These are phyloP conservation scores for Fusarium napiforme DNA, from an alignment of 2,329 filamentous ascomycete genomes.

Conservation along the genomic window DNA sequence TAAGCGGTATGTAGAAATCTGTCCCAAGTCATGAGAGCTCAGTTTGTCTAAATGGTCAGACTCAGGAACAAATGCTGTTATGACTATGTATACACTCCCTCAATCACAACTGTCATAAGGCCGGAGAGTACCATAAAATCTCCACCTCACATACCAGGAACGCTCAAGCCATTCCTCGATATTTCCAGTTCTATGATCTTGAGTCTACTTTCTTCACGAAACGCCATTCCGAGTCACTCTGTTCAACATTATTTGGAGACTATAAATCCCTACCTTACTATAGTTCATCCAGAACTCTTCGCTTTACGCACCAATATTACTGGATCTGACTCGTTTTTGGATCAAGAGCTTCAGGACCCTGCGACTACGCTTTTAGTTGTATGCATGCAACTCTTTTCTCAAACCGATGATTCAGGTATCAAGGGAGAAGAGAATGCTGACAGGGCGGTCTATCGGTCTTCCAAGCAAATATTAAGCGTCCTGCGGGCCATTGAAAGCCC, in stretches of 20 bases:
- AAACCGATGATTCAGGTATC: constrained; percentile 47
- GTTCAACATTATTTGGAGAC: constrained; percentile 52
- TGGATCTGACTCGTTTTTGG: constrained; percentile 1
- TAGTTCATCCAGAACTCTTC: constrained; percentile 54
- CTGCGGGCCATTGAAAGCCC: constrained; percentile 49
- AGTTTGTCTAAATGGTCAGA: constrained; percentile 4
- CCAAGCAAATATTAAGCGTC: constrained; percentile 52
- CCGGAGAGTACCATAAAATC: constrained; percentile 32
- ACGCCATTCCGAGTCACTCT: constrained; percentile 49
- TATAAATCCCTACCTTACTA: constrained; percentile 55
- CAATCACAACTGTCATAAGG: constrained; percentile 45
- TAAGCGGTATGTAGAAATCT: constrained; percentile 41
- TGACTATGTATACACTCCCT: constrained; percentile 50
- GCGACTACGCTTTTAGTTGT: constrained; percentile 53
- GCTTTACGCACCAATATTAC: constrained; percentile 39
- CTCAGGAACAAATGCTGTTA: constrained; percentile 47
- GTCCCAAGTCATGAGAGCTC: no score
- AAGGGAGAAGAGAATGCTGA: constrained; percentile 49
- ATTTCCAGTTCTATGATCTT: constrained; percentile 53
- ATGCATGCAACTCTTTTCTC: constrained; percentile 55
- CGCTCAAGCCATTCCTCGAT: constrained; percentile 47
- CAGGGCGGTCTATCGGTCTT: constrained; percentile 50
- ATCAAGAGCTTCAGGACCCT: constrained; percentile 30
- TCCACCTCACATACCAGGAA: constrained; percentile 25
- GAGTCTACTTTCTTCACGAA: constrained; percentile 47